phyloP scores from a whole-genome alignment of 345 rosid species.

The Pistacia atlantica region DNA sequence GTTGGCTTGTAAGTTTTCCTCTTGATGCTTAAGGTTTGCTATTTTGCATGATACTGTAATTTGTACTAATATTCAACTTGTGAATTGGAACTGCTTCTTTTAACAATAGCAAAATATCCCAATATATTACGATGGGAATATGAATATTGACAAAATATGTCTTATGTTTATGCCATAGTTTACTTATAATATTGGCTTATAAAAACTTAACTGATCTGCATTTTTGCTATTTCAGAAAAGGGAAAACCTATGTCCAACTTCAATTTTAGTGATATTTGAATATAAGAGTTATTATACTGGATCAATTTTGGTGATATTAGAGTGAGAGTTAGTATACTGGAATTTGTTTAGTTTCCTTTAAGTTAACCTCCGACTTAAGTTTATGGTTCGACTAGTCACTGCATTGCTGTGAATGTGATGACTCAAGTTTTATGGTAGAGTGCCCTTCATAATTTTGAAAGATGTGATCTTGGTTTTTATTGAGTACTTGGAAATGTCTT shows the following conservation, averaged over 20 bases:
- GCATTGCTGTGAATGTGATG: background rate
- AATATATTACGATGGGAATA: no score
- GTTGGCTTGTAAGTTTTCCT: constrained; percentile 61
- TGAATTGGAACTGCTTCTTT: background rate
- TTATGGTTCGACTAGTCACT: background rate
- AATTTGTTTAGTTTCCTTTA: background rate
- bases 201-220: background rate
- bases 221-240: background rate
- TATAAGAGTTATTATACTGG: no score
- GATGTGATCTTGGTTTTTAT: background rate
- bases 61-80: background rate
- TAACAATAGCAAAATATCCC: background rate
- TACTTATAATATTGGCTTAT: background rate
- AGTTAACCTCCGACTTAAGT: background rate
- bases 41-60: background rate
- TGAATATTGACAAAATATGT: background rate
- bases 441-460: no score
- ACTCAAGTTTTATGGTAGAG: background rate
- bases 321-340: no score
- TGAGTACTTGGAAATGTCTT: background rate
- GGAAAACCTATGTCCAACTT: no score
- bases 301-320: no score
- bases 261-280: background rate
- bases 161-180: background rate
- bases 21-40: constrained; percentile 7